These are phyloP conservation scores for Entomortierella chlamydospora DNA, from an alignment of 192 early-diverging fungal genomes.

Conservation along the genomic window DNA sequence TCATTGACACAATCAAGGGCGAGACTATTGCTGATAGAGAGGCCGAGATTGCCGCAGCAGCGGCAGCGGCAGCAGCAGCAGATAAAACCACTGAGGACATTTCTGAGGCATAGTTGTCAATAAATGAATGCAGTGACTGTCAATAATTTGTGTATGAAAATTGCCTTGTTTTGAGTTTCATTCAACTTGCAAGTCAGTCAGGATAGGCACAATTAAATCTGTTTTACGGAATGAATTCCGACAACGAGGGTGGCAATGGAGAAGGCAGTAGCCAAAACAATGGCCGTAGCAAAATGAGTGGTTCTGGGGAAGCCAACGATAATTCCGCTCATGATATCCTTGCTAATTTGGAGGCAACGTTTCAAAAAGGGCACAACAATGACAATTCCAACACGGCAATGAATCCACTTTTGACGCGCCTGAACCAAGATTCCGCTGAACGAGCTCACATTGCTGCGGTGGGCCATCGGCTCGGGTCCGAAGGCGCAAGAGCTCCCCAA, in stretches of 20 bases:
- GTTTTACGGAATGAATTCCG: constrained; percentile 13
- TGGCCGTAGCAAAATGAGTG: neutral
- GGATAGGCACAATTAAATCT: no score
- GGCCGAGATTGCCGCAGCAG: constrained; percentile 42
- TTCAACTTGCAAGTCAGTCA: no score
- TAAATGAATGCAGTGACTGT: constrained; percentile 16
- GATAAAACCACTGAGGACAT: neutral
- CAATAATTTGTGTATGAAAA: neutral
- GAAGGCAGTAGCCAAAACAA: neutral
- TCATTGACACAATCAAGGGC: constrained; percentile 58
- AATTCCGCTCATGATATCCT: constrained; percentile 6
- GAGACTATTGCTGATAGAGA: constrained; percentile 53
- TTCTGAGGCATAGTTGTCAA: no score
- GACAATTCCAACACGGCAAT: neutral
- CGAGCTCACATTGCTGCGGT: constrained; percentile 26
- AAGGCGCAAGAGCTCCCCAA: constrained; percentile 14
- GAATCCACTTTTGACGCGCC: constrained; percentile 31
- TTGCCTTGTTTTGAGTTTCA: no score
- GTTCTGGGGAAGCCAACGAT: neutral
- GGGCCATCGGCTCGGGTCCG: constrained; percentile 19
- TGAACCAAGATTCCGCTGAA: constrained; percentile 33
- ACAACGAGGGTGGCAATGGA: neutral
- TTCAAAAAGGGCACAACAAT: neutral
- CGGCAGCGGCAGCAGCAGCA: constrained; percentile 11
- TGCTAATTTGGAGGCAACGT: constrained; percentile 11